Evolutionary conservation across 352 stramenopile genomes (phyloP).

Genomic region (Pythium angustatum): DNA sequence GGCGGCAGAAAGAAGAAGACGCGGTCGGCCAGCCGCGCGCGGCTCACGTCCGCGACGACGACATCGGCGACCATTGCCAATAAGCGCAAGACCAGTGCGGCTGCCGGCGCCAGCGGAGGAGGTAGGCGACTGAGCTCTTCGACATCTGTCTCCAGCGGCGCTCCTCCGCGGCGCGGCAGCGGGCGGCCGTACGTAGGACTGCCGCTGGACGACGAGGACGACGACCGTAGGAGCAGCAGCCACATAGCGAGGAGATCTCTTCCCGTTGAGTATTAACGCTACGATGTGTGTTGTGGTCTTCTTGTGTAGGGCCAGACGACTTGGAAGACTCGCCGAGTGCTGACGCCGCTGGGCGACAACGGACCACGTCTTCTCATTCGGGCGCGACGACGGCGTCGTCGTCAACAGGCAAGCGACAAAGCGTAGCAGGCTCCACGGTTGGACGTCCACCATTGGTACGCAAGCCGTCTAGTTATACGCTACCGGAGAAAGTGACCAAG

Average conservation of each 20-base stretch:
- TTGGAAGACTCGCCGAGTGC: constrained; percentile 24
- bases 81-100: constrained; percentile 29
- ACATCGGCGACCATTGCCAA: constrained; percentile 5
- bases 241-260: no score
- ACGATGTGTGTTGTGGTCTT: constrained; percentile 59
- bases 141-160: constrained; percentile 8
- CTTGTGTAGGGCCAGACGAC: constrained; percentile 36
- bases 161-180: constrained; percentile 11
- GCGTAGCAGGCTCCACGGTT: not conserved
- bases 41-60: constrained; percentile 7
- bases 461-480: constrained; percentile 33
- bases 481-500: constrained; percentile 22
- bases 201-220: constrained; percentile 20
- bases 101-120: constrained; percentile 17
- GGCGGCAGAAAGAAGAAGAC: constrained; percentile 24
- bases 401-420: constrained; percentile 1
- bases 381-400: constrained; percentile 1
- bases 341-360: not conserved
- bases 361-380: constrained; percentile 3
- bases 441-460: not conserved
- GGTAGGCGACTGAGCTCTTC: constrained; percentile 25
- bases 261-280: no score
- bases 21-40: constrained; percentile 27
- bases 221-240: no score
- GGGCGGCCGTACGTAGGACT: constrained; percentile 26